Conservation (phyloP, 768 basidiomycete species). For the Asterophora parasitica region DNA sequence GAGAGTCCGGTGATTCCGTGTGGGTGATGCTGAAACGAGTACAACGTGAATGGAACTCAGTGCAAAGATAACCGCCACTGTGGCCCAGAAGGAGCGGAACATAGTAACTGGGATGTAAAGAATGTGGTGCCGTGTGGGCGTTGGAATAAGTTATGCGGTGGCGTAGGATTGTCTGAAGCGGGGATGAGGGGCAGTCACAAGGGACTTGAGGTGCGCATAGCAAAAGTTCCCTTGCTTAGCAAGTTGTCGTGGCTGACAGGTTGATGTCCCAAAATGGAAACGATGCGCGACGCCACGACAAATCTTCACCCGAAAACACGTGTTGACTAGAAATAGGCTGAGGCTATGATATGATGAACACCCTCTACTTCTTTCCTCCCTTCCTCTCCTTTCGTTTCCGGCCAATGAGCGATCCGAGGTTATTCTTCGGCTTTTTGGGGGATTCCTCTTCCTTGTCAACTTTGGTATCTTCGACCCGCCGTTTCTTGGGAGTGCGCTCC, state of each 20-base stretch:
- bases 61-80: not conserved
- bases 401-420: slow-evolving; percentile 70
- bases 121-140: slow-evolving; percentile 16
- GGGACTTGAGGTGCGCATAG: not conserved
- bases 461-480: slow-evolving; percentile 23
- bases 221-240: no score
- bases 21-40: slow-evolving; percentile 1
- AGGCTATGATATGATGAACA: no score
- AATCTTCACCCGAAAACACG: not conserved
- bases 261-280: not conserved
- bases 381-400: slow-evolving; percentile 74
- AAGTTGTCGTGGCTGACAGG: not conserved
- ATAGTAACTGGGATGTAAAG: slow-evolving; percentile 6
- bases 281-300: not conserved
- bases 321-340: no score
- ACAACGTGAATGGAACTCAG: not conserved
- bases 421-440: slow-evolving; percentile 29
- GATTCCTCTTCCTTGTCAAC: slow-evolving; percentile 11
- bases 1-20: not conserved
- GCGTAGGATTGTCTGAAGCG: not conserved
- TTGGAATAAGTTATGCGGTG: not conserved
- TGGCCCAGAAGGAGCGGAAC: not conserved
- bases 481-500: slow-evolving; percentile 39
- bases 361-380: slow-evolving; percentile 23
- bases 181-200: slow-evolving; percentile 5